Base-by-base conservation (phyloP, 192 early-diverging fungal species). In the Phlyctochytrium planicorne region DNA sequence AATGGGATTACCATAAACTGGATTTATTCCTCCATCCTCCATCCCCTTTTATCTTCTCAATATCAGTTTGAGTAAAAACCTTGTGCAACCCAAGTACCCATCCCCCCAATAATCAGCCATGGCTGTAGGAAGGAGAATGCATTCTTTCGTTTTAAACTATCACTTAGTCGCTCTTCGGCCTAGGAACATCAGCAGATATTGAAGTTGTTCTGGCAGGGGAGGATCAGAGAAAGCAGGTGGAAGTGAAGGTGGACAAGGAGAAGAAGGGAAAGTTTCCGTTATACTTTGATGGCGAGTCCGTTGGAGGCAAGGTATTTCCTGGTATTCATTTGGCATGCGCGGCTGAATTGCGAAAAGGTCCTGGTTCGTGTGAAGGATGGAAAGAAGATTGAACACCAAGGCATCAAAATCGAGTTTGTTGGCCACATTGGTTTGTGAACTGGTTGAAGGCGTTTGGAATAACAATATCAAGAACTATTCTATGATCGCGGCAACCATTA, bases 401-500 rank as follows among this genome's bases (percentile, higher is more conserved):
- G 97, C 27, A 97, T 99, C 66, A 98, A 97, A 71, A 91, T 97
- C 37, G 94, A 99, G 77, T 98, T 98, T 78, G 87, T 99, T n/a
- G 97, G 97, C 31, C 88, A 93, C 72, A 99, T 94, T 72, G 90
- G 92, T 94, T 87, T 69, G 59, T 29, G 36, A 34, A 17, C 60
- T 2, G 23, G 2, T 0, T 0, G 29, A 10, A 10, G 34, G n/a
- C 60, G 64, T 52, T 17, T 62, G 16, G 25, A 23, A 59, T 32
- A 47, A 31, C 53, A 20, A 2, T 25, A 30, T 55, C 67, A 79
- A 87, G 97, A 99, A 67, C 84, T 98, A 56, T 98, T 94, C 75
- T 93, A 95, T 76, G 94, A 97, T 76, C 84, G 93, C 47, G 91
- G 95, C 57, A 94, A 94, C 69, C 93, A 95, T 72, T 91, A 93